A percentile compares a stretch with the other conserved stretches of the same genome.
Evolutionary conservation across 2,329 filamentous ascomycete species (phyloP).

Genomic region (Sphaerulina musiva): DNA sequence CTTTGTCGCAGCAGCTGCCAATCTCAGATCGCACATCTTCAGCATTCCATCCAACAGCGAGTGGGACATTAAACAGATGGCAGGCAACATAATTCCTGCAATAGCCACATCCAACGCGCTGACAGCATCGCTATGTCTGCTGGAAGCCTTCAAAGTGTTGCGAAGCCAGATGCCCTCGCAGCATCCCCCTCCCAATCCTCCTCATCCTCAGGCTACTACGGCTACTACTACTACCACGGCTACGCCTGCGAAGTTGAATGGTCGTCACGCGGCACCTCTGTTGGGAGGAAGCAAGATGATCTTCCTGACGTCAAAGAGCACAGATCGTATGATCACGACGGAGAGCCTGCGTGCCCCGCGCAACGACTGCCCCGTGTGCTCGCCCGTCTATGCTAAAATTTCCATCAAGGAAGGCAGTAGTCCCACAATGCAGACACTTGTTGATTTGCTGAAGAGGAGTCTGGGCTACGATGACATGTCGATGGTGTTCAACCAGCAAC

Average conservation of each 20-base stretch:
- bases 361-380: constrained; percentile 73
- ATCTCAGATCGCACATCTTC: constrained; percentile 83
- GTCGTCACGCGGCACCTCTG: constrained; percentile 14
- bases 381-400: constrained; percentile 28
- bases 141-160: constrained; percentile 88
- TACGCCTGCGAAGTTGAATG: constrained; percentile 11
- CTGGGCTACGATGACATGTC: constrained; percentile 74
- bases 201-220: neutral
- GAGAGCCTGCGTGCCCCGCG: constrained; percentile 60
- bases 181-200: neutral
- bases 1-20: constrained; percentile 85
- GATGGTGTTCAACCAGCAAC: constrained; percentile 59
- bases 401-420: constrained; percentile 42
- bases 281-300: constrained; percentile 58
- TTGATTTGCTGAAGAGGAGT: constrained; percentile 64
- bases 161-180: constrained; percentile 43
- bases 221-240: neutral
- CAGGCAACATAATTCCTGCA: constrained; percentile 96
- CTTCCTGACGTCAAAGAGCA: constrained; percentile 64
- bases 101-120: constrained; percentile 98
- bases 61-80: constrained; percentile 98
- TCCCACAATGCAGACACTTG: constrained; percentile 71
- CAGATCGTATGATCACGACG: constrained; percentile 53
- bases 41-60: constrained; percentile 81
- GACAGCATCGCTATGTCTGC: constrained; percentile 82